A percentile compares a stretch with the other conserved stretches of the same genome.
Conservation (phyloP, 2,329 filamentous ascomycete genomes). For the Allantophomopsis lycopodina region DNA sequence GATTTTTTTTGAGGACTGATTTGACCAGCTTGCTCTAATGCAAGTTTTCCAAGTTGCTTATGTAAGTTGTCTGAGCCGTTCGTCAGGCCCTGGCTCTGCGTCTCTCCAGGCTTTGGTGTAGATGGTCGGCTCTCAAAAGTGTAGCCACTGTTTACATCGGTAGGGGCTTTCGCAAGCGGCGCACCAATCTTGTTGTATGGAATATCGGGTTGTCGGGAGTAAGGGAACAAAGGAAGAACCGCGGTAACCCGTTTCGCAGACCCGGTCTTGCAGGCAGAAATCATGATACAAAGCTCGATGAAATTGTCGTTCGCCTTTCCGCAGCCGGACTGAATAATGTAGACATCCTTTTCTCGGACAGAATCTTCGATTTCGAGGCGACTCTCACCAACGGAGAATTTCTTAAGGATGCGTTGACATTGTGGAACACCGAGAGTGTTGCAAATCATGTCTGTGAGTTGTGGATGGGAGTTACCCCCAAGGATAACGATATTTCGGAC, state of each 20-base stretch:
- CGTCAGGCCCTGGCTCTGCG: constrained; percentile 43
- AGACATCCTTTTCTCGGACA: constrained; percentile 95
- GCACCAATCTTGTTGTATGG: constrained; percentile 95
- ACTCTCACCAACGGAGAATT: constrained; percentile 92
- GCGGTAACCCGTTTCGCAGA: constrained; percentile 89
- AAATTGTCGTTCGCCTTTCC: constrained; percentile 93
- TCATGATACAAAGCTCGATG: constrained; percentile 93
- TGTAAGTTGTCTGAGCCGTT: constrained; percentile 60
- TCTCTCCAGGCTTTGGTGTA: constrained; percentile 63
- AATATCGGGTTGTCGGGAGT: constrained; percentile 89
- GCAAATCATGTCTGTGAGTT: constrained; percentile 77
- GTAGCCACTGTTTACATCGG: constrained; percentile 35
- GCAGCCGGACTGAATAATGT: constrained; percentile 90
- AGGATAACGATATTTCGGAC: constrained; percentile 92
- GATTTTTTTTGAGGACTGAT: constrained; percentile 24
- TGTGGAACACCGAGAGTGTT: constrained; percentile 77
- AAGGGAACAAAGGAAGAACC: constrained; percentile 89
- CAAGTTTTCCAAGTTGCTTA: constrained; percentile 58
- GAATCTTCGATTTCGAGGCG: constrained; percentile 93
- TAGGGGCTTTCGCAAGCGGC: constrained; percentile 60
- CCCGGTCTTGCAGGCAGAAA: constrained; percentile 92
- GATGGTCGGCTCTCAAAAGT: constrained; percentile 88
- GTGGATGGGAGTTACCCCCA: constrained; percentile 83
- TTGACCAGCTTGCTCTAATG: constrained; percentile 33
- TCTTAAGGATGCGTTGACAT: constrained; percentile 71